These are phyloP conservation scores for Lathyrus oleraceus DNA, from an alignment of 306 rosid species.

Conservation along the genomic window DNA sequence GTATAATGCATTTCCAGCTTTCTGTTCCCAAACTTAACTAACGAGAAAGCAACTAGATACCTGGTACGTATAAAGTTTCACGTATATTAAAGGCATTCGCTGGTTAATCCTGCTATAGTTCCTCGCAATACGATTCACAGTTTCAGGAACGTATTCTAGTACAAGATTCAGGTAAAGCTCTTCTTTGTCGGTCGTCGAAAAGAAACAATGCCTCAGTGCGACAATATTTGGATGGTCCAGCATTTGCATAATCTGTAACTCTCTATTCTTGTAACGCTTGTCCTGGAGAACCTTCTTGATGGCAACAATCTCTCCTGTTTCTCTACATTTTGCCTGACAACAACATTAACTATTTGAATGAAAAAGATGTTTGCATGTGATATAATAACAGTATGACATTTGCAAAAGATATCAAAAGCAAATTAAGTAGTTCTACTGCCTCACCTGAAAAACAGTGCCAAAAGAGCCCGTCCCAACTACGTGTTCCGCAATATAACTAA, in stretches of 20 bases:
- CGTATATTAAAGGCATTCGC: constrained; percentile 93
- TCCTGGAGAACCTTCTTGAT: constrained; percentile 99
- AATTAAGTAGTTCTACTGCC: constrained; percentile 27
- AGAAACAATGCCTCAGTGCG: constrained; percentile 87
- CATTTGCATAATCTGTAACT: constrained; percentile 98
- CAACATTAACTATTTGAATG: constrained; percentile 21
- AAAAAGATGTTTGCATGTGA: constrained; percentile 4
- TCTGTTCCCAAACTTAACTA: neutral
- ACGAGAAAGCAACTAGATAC: constrained; percentile 44
- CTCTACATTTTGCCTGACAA: constrained; percentile 92
- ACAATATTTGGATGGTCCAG: constrained; percentile 97
- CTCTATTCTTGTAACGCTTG: constrained; percentile 97
- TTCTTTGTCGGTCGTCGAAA: constrained; percentile 90
- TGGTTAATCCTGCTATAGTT: constrained; percentile 88
- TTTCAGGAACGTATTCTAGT: constrained; percentile 95
- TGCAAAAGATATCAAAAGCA: constrained; percentile 23
- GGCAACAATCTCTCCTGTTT: constrained; percentile 97
- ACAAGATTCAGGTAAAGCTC: constrained; percentile 94
- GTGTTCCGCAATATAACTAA: constrained; percentile 85
- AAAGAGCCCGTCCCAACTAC: constrained; percentile 98
- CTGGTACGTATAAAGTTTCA: constrained; percentile 95
- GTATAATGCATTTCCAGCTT: constrained; percentile 18
- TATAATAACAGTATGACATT: constrained; percentile 10
- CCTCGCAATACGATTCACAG: constrained; percentile 84
- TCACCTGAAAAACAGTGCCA: constrained; percentile 93